Evolutionary conservation across 2,329 filamentous ascomycete species (phyloP).

Genomic region (Alternaria sp.): DNA sequence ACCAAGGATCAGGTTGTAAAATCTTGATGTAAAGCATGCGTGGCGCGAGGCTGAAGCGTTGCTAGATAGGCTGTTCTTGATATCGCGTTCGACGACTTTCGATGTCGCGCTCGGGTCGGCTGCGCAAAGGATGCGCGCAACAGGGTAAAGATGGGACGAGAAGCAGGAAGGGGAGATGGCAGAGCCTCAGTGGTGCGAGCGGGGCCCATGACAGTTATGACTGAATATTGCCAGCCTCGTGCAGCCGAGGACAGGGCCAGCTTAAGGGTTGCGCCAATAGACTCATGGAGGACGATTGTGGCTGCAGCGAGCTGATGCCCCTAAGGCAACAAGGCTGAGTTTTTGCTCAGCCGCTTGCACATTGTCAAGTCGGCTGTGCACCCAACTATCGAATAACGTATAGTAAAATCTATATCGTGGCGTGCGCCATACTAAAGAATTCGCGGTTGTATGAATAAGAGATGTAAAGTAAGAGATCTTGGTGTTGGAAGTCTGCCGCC

Average conservation of each 20-base stretch:
- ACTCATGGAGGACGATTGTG: slow-evolving; percentile 6
- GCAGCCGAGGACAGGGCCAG: background rate
- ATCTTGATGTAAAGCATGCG: too few relatives aligned
- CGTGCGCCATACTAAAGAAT: background rate
- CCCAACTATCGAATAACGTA: background rate
- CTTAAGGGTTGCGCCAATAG: slow-evolving; percentile 9
- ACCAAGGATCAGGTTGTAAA: background rate
- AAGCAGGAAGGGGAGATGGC: background rate
- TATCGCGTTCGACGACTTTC: too few relatives aligned
- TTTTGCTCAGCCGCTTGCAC: background rate
- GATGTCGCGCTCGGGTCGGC: too few relatives aligned
- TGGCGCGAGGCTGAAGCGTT: background rate
- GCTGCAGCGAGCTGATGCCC: slow-evolving; percentile 18
- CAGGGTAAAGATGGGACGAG: background rate
- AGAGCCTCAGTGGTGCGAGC: background rate
- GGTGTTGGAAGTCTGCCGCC: background rate
- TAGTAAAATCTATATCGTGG: background rate
- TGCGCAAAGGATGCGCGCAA: too few relatives aligned
- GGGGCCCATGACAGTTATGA: background rate
- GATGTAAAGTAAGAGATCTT: background rate
- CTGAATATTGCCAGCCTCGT: background rate
- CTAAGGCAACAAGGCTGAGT: slow-evolving; percentile 16
- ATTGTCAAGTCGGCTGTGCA: background rate
- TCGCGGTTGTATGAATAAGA: background rate
- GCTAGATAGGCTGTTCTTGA: background rate